A percentile compares a stretch with the other conserved stretches of the same genome.
Conservation (phyloP, 2,329 filamentous ascomycete genomes). For the Pseudopyricularia javanii region DNA sequence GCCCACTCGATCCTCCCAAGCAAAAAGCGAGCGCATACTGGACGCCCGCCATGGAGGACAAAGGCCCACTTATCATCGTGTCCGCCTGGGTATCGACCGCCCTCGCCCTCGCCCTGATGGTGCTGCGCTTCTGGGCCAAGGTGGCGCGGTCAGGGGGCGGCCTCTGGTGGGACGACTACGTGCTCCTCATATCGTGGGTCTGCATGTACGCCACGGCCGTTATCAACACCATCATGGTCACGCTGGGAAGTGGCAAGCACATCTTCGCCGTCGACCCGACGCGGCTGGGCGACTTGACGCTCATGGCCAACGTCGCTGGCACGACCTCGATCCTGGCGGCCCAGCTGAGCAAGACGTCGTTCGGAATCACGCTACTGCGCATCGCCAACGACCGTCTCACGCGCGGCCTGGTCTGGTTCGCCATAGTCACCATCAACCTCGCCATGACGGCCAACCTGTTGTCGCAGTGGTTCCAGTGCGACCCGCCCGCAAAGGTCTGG, state of each 20-base stretch:
- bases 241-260: conserved; percentile 4
- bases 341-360: conserved; percentile 5
- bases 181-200: conserved; percentile 12
- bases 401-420: conserved; percentile 15
- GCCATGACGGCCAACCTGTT: conserved; percentile 9
- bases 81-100: not conserved
- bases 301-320: conserved; percentile 2
- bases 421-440: conserved; percentile 17
- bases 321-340: conserved; percentile 12
- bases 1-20: not conserved
- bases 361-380: conserved; percentile 6
- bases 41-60: not conserved
- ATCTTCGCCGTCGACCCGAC: conserved; percentile 1
- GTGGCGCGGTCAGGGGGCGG: conserved; percentile 3
- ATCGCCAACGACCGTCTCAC: conserved; percentile 13
- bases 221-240: conserved; percentile 1
- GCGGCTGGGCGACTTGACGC: conserved; percentile 3
- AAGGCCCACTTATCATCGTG: not conserved
- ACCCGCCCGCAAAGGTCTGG: conserved; percentile 8
- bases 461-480: conserved; percentile 12
- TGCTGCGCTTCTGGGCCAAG: conserved; percentile 3
- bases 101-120: not conserved
- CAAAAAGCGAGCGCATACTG: not conserved
- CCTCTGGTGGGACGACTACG: conserved; percentile 12
- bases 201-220: conserved; percentile 1